A percentile compares a stretch with the other conserved stretches of the same genome.
Evolutionary conservation across 2,329 filamentous ascomycete species (phyloP).

Genomic region (Gliomastix tumulicola): DNA sequence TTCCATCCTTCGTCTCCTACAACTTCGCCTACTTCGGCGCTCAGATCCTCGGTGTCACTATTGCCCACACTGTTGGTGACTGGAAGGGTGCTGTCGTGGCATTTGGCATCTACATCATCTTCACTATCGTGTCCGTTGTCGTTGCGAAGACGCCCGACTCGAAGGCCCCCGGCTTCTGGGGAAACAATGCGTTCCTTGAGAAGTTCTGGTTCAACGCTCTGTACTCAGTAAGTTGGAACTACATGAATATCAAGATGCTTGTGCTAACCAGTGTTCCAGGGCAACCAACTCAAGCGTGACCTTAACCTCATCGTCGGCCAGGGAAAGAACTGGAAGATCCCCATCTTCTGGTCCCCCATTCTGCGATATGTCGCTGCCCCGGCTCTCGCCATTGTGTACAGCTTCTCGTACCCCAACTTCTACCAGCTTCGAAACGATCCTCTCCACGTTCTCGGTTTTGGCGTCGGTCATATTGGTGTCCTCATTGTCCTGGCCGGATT

Average conservation of each 20-base stretch:
- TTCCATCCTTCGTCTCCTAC: slow-evolving; percentile 20
- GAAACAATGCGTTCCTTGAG: slow-evolving; percentile 22
- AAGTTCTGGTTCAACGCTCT: slow-evolving; percentile 47
- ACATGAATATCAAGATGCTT: no score
- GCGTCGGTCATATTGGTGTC: slow-evolving; percentile 36
- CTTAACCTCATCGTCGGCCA: slow-evolving; percentile 45
- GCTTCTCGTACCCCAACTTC: slow-evolving; percentile 44
- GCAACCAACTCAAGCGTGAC: slow-evolving; percentile 47
- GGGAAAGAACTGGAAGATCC: slow-evolving; percentile 50
- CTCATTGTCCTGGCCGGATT: slow-evolving; percentile 39
- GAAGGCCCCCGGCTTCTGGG: slow-evolving; percentile 27
- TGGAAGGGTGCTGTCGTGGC: slow-evolving; percentile 33
- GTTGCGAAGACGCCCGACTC: slow-evolving; percentile 34
- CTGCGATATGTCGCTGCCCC: slow-evolving; percentile 42
- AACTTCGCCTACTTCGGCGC: slow-evolving; percentile 39
- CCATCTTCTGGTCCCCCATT: slow-evolving; percentile 40
- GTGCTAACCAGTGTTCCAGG: slow-evolving; percentile 22
- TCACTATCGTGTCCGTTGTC: slow-evolving; percentile 24
- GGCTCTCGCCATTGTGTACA: slow-evolving; percentile 42
- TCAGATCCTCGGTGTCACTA: slow-evolving; percentile 34
- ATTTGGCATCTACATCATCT: slow-evolving; percentile 35
- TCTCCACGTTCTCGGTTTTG: slow-evolving; percentile 42
- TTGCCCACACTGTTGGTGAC: slow-evolving; percentile 31
- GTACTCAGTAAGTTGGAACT: slow-evolving; percentile 52
- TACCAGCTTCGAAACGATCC: slow-evolving; percentile 39